phyloP scores from a whole-genome alignment of 441 rosid species.

The Populus hybrid region DNA sequence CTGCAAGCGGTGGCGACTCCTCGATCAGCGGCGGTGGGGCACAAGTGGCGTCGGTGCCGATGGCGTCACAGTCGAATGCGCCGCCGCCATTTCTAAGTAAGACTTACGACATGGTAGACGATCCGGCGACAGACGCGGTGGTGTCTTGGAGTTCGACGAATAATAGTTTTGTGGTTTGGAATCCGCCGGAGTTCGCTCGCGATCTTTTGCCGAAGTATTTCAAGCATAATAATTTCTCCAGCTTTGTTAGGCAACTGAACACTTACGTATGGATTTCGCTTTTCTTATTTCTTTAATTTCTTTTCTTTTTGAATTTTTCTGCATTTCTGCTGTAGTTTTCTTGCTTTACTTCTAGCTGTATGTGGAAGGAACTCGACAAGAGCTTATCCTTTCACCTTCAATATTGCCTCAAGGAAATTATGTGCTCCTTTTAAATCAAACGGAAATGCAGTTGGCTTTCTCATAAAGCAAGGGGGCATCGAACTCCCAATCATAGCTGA shows the following conservation, averaged over 20 bases:
- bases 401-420: neutral
- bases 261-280: no score
- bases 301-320: neutral
- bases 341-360: neutral
- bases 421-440: neutral
- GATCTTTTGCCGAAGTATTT: constrained; percentile 84
- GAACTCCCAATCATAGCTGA: neutral
- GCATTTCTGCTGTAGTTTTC: neutral
- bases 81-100: constrained; percentile 95
- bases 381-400: neutral
- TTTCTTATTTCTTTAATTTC: no score
- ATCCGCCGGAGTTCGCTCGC: constrained; percentile 77
- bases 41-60: constrained; percentile 42
- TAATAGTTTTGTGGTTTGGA: constrained; percentile 90
- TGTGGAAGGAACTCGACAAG: neutral
- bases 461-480: neutral
- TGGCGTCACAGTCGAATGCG: constrained; percentile 46
- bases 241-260: constrained; percentile 46
- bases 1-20: constrained; percentile 25
- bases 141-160: constrained; percentile 76
- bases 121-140: constrained; percentile 59
- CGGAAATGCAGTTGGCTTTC: neutral
- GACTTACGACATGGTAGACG: constrained; percentile 94
- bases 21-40: constrained; percentile 30
- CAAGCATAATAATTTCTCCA: constrained; percentile 89